Percentiles rank a stretch among this genome's conserved stretches.
Evolutionary conservation across 2,329 filamentous ascomycete species (phyloP).

Genomic region (Pseudogymnoascus sp.): DNA sequence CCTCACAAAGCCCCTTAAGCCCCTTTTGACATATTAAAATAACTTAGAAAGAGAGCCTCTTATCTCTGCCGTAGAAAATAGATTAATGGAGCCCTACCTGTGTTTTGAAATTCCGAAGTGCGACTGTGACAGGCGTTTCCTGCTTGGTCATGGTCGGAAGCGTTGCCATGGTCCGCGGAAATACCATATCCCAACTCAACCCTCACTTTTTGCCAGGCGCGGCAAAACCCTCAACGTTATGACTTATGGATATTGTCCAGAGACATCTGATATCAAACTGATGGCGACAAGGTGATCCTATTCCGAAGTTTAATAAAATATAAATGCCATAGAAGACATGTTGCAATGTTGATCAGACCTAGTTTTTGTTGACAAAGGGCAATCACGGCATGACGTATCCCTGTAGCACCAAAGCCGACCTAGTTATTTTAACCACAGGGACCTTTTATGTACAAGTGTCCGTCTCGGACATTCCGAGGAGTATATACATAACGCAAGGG

Average conservation of each 20-base stretch:
- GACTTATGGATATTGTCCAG: background rate
- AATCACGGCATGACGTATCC: conserved; percentile 6
- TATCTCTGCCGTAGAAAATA: background rate
- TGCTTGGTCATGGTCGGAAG: conserved; percentile 1
- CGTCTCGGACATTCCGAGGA: background rate
- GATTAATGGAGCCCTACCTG: background rate
- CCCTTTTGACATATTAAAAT: background rate
- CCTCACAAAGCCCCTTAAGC: background rate
- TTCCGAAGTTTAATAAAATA: background rate
- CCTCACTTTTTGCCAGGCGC: background rate
- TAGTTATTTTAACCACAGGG: background rate
- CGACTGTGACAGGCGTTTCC: background rate
- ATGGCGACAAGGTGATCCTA: background rate
- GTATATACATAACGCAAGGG: background rate
- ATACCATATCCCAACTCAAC: background rate
- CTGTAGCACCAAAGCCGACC: background rate
- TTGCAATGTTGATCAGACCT: background rate
- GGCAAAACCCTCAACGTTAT: background rate
- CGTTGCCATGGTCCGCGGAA: conserved; percentile 7
- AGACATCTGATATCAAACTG: background rate
- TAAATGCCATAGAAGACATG: background rate
- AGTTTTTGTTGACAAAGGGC: background rate
- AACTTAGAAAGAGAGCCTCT: background rate
- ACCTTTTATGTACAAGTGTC: background rate
- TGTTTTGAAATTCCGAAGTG: conserved; percentile 3